Evolutionary conservation across 768 basidiomycete genomes (phyloP).

Genomic region (Russula brevipes): DNA sequence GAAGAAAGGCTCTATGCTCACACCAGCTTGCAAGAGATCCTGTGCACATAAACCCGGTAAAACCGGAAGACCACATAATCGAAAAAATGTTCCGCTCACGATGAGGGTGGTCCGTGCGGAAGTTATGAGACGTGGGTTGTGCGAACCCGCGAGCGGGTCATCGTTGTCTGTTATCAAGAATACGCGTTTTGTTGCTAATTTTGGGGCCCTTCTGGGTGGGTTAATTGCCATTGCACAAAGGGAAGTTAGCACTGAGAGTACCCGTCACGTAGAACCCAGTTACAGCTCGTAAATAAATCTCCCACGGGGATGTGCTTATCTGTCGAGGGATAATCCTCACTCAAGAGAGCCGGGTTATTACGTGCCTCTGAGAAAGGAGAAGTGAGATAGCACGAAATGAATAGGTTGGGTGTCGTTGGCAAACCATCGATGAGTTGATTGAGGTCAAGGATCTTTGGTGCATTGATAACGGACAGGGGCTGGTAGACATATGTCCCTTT

Average conservation of each 20-base stretch:
- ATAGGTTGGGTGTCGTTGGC: constrained; percentile 26
- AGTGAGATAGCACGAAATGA: not conserved
- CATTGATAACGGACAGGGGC: constrained; percentile 69
- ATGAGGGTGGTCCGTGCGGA: constrained; percentile 69
- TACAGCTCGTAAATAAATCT: constrained; percentile 87
- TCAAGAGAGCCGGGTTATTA: constrained; percentile 54
- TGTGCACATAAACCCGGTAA: constrained; percentile 29
- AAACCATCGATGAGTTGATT: constrained; percentile 73
- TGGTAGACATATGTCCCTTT: constrained; percentile 68
- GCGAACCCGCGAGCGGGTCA: constrained; percentile 55
- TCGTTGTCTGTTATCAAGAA: constrained; percentile 93
- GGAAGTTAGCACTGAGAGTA: constrained; percentile 33
- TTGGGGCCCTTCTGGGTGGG: constrained; percentile 54
- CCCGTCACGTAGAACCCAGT: constrained; percentile 87
- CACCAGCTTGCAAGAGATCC: constrained; percentile 80
- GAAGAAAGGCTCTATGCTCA: constrained; percentile 83
- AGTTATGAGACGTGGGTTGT: constrained; percentile 54
- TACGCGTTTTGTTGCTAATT: constrained; percentile 86
- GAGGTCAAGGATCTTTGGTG: constrained; percentile 74
- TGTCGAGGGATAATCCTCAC: constrained; percentile 58
- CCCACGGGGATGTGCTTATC: constrained; percentile 68
- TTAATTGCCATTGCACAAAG: not conserved
- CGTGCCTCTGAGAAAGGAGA: constrained; percentile 48
- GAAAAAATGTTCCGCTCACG: constrained; percentile 36
- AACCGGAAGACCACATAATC: not conserved